Conservation (phyloP, 2,329 filamentous ascomycete species). For the Aspergillus niger region DNA sequence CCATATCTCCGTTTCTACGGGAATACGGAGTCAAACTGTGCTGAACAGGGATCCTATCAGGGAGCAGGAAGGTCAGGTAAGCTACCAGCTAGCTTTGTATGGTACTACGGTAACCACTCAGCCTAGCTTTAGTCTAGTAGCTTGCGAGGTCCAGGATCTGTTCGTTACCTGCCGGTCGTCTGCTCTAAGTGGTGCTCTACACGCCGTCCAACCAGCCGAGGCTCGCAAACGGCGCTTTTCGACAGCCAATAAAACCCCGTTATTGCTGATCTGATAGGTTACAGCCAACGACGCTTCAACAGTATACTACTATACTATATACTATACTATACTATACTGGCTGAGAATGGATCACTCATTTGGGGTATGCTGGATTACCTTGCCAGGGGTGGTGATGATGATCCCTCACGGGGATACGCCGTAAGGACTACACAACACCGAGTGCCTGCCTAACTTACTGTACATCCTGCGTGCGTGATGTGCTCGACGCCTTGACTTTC, state of each 20-base stretch:
- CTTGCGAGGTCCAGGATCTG: too few relatives aligned
- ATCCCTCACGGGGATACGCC: neutral
- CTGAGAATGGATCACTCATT: neutral
- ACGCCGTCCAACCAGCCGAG: neutral
- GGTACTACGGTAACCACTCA: neutral
- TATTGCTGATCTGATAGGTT: neutral
- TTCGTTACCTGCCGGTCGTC: neutral
- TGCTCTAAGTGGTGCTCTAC: slow-evolving; percentile 2
- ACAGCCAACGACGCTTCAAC: neutral
- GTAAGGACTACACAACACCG: neutral
- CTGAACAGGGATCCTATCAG: slow-evolving; percentile 16
- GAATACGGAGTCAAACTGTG: slow-evolving; percentile 3
- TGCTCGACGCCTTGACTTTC: neutral
- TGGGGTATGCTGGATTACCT: neutral
- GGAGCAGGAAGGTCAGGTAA: slow-evolving; percentile 9
- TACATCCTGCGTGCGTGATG: neutral
- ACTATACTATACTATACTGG: neutral
- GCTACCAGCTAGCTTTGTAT: slow-evolving; percentile 6
- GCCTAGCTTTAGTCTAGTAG: neutral
- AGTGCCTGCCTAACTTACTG: too few relatives aligned
- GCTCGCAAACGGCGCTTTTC: neutral
- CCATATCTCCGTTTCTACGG: slow-evolving; percentile 12
- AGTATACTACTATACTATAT: neutral
- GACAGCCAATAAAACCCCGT: neutral
- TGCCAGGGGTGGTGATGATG: neutral